Conservation (phyloP, 2,329 filamentous ascomycete species). For the Pseudocercospora musae region DNA sequence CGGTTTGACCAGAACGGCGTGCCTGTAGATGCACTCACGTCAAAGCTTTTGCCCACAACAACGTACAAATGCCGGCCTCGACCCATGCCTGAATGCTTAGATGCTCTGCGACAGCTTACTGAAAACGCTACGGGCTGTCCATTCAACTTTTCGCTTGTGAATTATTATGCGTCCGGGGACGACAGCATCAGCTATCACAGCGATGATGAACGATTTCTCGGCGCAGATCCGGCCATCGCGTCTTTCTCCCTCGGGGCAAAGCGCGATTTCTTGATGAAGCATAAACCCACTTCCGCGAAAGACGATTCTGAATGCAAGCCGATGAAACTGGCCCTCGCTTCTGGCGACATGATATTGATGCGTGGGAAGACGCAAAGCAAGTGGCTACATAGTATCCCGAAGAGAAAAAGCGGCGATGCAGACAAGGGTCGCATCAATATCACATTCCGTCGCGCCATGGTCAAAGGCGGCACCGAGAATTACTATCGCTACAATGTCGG, state of each 20-base stretch:
- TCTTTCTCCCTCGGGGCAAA: slow-evolving; percentile 70
- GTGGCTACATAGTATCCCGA: slow-evolving; percentile 77
- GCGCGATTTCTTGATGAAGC: slow-evolving; percentile 75
- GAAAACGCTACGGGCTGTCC: slow-evolving; percentile 63
- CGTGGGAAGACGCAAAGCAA: slow-evolving; percentile 68
- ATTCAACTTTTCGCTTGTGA: slow-evolving; percentile 78
- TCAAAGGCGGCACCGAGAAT: slow-evolving; percentile 72
- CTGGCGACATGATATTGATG: slow-evolving; percentile 80
- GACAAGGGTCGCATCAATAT: slow-evolving; percentile 68
- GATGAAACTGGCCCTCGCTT: slow-evolving; percentile 55
- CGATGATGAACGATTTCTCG: slow-evolving; percentile 76
- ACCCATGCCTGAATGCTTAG: slow-evolving; percentile 68
- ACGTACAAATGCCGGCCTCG: slow-evolving; percentile 62
- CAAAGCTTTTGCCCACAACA: slow-evolving; percentile 39
- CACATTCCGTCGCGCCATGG: slow-evolving; percentile 69
- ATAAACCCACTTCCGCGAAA: slow-evolving; percentile 57
- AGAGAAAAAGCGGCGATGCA: slow-evolving; percentile 62
- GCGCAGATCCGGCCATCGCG: slow-evolving; percentile 66
- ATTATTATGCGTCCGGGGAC: slow-evolving; percentile 74
- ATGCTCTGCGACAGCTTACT: slow-evolving; percentile 59
- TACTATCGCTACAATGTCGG: slow-evolving; percentile 85
- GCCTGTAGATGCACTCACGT: slow-evolving; percentile 44
- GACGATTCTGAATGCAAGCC: slow-evolving; percentile 39
- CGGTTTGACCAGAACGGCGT: slow-evolving; percentile 46
- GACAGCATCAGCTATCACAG: slow-evolving; percentile 79